These are phyloP conservation scores for Ocimum tenuiflorum DNA, from an alignment of 257 asterid species.

Conservation along the genomic window DNA sequence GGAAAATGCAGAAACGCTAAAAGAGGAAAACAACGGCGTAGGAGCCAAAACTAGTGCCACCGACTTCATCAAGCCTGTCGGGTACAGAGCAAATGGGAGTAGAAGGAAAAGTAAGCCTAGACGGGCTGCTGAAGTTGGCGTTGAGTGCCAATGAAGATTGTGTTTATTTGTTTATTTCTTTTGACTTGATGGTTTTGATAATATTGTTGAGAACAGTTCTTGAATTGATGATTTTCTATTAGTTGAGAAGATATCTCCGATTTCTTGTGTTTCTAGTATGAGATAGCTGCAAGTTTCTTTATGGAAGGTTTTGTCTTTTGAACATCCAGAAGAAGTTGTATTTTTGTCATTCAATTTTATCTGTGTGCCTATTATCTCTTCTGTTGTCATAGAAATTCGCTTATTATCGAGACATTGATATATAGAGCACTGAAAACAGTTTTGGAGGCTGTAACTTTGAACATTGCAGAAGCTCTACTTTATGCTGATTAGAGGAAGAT, in stretches of 20 bases:
- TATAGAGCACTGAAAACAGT: not conserved
- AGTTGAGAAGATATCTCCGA: slow-evolving; percentile 8
- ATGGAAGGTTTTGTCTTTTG: not conserved
- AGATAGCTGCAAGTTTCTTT: slow-evolving; percentile 9
- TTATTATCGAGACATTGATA: no score
- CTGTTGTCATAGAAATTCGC: no score
- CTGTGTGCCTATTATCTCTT: not conserved
- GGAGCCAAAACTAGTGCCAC: slow-evolving; percentile 27
- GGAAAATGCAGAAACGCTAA: slow-evolving; percentile 38
- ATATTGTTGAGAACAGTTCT: slow-evolving; percentile 9
- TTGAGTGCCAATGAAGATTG: slow-evolving; percentile 52
- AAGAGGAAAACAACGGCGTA: slow-evolving; percentile 42
- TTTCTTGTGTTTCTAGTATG: slow-evolving; percentile 7
- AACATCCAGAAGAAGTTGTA: not conserved
- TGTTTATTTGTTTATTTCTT: not conserved
- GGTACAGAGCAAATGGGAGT: slow-evolving; percentile 66
- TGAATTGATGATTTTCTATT: slow-evolving; percentile 13
- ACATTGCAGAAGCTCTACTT: not conserved
- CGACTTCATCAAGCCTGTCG: slow-evolving; percentile 44
- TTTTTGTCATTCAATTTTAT: not conserved
- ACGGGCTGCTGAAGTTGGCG: slow-evolving; percentile 89
- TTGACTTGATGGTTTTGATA: slow-evolving; percentile 19
- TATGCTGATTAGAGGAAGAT: not conserved
- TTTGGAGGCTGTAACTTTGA: not conserved
- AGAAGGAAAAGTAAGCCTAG: slow-evolving; percentile 83